phyloP scores from a whole-genome alignment of 176 grass and related monocot genomes.

The Eleusine coracana region DNA sequence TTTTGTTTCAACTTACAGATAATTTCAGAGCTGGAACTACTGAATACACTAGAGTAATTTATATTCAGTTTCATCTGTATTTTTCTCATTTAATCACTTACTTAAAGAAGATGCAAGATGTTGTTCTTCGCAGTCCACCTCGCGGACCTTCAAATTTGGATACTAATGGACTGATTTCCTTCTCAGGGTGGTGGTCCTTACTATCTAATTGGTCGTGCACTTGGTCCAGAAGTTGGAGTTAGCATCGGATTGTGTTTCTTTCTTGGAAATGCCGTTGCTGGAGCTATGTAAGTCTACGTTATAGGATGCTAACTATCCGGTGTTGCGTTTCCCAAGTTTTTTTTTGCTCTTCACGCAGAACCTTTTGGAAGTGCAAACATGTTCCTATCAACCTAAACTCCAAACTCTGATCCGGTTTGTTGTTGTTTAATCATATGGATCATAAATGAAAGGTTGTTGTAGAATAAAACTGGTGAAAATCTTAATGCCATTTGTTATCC shows the following conservation, averaged over 20 bases:
- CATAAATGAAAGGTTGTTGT: slow-evolving; percentile 19
- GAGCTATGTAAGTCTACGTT: slow-evolving; percentile 76
- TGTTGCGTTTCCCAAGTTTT: not conserved
- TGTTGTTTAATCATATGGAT: slow-evolving; percentile 9
- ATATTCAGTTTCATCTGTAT: not conserved
- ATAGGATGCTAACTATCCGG: not conserved
- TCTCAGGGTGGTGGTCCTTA: slow-evolving; percentile 92
- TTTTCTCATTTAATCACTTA: not conserved
- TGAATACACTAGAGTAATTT: slow-evolving; percentile 9
- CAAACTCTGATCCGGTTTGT: not conserved
- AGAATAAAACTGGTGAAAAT: slow-evolving; percentile 4
- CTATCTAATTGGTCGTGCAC: slow-evolving; percentile 89
- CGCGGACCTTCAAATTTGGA: not conserved
- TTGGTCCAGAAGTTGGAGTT: slow-evolving; percentile 98
- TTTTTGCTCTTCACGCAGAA: not conserved
- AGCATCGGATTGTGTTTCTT: slow-evolving; percentile 98
- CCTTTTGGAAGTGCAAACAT: not conserved
- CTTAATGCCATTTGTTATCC: not conserved
- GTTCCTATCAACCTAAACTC: not conserved
- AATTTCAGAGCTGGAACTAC: not conserved
- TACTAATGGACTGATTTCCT: not conserved
- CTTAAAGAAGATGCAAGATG: not conserved
- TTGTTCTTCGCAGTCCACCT: not conserved
- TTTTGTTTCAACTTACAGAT: not conserved
- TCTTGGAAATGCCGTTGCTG: slow-evolving; percentile 96